Evolutionary conservation across 495 filamentous ascomycete species (phyloP).

Genomic region (Aeminium ludgeri): DNA sequence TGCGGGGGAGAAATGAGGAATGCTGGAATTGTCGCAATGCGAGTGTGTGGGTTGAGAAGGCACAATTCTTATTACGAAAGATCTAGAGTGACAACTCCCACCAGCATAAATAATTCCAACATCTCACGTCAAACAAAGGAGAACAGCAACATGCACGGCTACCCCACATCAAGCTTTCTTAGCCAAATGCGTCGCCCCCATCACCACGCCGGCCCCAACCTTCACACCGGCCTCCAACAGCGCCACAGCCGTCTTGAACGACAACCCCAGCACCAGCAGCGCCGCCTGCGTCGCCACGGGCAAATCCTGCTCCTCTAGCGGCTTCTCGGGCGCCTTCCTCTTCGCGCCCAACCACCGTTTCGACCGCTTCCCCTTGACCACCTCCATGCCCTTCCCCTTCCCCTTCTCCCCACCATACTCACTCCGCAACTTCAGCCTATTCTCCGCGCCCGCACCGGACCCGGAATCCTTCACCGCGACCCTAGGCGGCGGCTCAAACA

Average conservation of each 20-base stretch:
- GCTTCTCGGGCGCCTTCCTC: constrained; percentile 1
- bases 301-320: constrained; percentile 11
- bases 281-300: constrained; percentile 3
- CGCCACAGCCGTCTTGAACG: constrained; percentile 9
- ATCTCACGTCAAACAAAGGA: too few species aligned
- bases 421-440: not conserved
- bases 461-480: not conserved
- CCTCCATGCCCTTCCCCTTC: not conserved
- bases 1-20: not conserved
- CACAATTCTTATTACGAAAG: too few species aligned
- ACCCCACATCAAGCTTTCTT: not conserved
- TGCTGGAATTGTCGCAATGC: too few species aligned
- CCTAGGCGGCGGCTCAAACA: constrained; percentile 11
- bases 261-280: constrained; percentile 7
- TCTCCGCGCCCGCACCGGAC: too few species aligned
- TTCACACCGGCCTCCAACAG: constrained; percentile 7
- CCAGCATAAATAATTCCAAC: too few species aligned
- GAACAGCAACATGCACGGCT: too few species aligned
- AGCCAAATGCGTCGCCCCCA: not conserved
- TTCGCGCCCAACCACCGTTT: constrained; percentile 2
- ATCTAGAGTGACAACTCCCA: too few species aligned
- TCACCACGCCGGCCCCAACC: constrained; percentile 1
- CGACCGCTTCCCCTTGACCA: not conserved
- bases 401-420: not conserved
- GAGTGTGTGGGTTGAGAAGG: too few species aligned